Evolutionary conservation across 106 monocot species (phyloP), one percentile per base, ranked within the genome.

Genomic region (Posidonia australis): DNA sequence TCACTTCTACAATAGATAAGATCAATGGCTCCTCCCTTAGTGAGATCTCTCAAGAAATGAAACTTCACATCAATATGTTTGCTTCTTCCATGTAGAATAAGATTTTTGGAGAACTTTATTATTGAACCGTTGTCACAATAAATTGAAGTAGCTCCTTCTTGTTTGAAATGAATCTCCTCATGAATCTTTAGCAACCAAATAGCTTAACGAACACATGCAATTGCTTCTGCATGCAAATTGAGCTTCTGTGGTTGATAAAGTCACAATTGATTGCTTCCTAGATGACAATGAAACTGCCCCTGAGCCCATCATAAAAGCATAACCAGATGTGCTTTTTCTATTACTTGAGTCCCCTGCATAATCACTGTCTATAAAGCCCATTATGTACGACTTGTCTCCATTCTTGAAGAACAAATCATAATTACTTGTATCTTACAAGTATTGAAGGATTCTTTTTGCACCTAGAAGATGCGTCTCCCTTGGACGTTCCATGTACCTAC

Each of bases 171-270:
- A 10, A 65, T 9, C 4, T 47, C 47, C 27, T 64, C n/a, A 26
- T 46, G 64, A 20, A 64, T 1, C n/a, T 29, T 65, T 25, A 24
- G 10, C 25, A 65, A 65, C 46, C 65, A 65, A 31, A 28, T 47
- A 18, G 65, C 65, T 12, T 31, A 46, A 16, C 29, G 48, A 51
- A 28, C 7, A 45, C 65, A 43, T 16, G 48, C 22, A 25, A 46
- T 45, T 48, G 65, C 48, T 47, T 45, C 65, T 26, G 47, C 65
- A 65, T n/a, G n/a, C n/a, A n/a, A 45, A 65, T 20, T 46, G 21
- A 19, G 49, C 28, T 65, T 65, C 23, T 0, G 44, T 45, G 14
- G 22, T 44, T 20, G 44, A 63, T 7, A 63, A 31, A 20, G 42
- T 46, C n/a, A 42, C 63, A 20, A 63, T 63, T n/a, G 22, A 7